Conservation (phyloP, 306 rosid genomes). For the Glycine soja region DNA sequence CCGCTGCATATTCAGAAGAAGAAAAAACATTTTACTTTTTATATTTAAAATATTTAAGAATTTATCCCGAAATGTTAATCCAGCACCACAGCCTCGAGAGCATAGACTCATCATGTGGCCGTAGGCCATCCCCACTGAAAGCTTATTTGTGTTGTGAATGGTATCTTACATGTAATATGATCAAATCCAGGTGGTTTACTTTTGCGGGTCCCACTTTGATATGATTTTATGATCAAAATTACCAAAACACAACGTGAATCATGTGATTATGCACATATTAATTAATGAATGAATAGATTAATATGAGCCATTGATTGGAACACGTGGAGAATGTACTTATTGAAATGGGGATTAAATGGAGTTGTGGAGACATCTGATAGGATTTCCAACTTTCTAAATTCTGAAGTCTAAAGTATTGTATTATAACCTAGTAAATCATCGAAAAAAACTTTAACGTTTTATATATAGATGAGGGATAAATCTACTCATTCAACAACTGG, state of each 20-base stretch:
- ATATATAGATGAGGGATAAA: neutral
- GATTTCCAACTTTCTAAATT: neutral
- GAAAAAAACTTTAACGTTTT: neutral
- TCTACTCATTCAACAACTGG: neutral
- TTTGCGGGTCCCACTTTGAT: neutral
- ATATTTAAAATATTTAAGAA: no score
- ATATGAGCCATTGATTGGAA: neutral
- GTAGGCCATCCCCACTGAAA: constrained; percentile 20
- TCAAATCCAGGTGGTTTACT: no score
- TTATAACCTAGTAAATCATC: constrained; percentile 5
- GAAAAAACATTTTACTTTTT: no score
- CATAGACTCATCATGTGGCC: constrained; percentile 6
- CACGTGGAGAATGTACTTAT: neutral
- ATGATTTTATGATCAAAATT: neutral
- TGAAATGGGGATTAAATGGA: neutral
- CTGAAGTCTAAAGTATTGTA: neutral
- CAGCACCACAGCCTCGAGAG: neutral
- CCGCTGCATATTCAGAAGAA: no score
- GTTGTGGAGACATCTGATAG: constrained; percentile 3
- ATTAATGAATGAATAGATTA: neutral
- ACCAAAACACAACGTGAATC: constrained; percentile 26
- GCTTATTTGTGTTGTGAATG: constrained; percentile 13
- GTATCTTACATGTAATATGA: no score
- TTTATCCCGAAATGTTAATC: no score
- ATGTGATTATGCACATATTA: constrained; percentile 8